phyloP scores from a whole-genome alignment of 768 basidiomycete species.

The Gloeopeniophorella convolvens region DNA sequence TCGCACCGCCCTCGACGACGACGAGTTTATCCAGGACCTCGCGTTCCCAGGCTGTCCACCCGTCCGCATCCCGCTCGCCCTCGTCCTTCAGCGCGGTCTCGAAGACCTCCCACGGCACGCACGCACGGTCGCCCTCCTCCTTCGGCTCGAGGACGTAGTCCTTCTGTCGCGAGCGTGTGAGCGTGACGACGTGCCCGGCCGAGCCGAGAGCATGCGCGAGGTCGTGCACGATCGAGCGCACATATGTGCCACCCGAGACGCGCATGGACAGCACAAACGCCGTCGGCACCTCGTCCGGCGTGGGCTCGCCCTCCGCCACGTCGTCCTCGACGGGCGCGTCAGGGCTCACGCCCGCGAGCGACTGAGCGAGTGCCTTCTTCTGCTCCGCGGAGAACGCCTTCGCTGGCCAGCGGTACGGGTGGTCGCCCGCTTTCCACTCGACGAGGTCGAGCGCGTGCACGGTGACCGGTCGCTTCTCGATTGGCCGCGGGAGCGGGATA shows the following conservation, averaged over 20 bases:
- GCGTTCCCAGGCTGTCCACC: slow-evolving; percentile 76
- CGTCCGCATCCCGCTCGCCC: slow-evolving; percentile 58
- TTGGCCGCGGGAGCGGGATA: slow-evolving; percentile 89
- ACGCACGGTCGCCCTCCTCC: slow-evolving; percentile 49
- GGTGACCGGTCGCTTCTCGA: slow-evolving; percentile 77
- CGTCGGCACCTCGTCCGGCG: slow-evolving; percentile 42
- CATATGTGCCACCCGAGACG: slow-evolving; percentile 95
- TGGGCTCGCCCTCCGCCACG: slow-evolving; percentile 25
- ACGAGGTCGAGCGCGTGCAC: slow-evolving; percentile 76
- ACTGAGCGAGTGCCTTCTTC: slow-evolving; percentile 58
- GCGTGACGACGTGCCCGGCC: slow-evolving; percentile 88
- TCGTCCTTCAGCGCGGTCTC: slow-evolving; percentile 47
- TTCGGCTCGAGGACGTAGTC: slow-evolving; percentile 53
- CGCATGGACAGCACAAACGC: slow-evolving; percentile 88
- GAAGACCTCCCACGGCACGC: slow-evolving; percentile 73
- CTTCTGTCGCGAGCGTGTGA: slow-evolving; percentile 87
- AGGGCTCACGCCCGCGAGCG: slow-evolving; percentile 47
- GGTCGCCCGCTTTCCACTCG: slow-evolving; percentile 72
- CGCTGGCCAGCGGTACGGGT: slow-evolving; percentile 70
- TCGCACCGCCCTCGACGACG: slow-evolving; percentile 36
- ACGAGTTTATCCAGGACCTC: slow-evolving; percentile 65
- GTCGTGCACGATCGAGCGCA: slow-evolving; percentile 93
- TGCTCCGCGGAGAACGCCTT: slow-evolving; percentile 63
- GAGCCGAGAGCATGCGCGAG: slow-evolving; percentile 77
- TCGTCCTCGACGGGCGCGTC: slow-evolving; percentile 32